Percentiles rank a stretch among this genome's conserved stretches.
Conservation (phyloP, 495 filamentous ascomycete species). For the Glonium stellatum region DNA sequence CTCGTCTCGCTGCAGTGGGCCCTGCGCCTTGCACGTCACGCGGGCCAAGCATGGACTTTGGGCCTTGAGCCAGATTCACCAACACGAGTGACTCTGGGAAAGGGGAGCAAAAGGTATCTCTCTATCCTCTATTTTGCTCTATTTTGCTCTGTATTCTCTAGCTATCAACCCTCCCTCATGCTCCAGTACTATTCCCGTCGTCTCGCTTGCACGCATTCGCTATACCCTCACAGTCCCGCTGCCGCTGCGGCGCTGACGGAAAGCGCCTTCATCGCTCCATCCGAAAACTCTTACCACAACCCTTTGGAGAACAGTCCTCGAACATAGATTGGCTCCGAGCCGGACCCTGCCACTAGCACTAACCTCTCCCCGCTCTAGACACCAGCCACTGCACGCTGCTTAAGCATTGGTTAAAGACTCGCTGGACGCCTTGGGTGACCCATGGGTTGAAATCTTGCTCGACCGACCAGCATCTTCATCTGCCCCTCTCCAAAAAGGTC, state of each 20-base stretch:
- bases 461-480: constrained; percentile 8
- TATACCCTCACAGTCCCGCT: background rate
- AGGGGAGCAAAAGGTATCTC: too few species aligned
- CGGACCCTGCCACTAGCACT: background rate
- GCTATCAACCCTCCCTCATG: background rate
- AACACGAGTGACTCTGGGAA: background rate
- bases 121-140: too few species aligned
- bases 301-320: background rate
- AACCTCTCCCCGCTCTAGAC: background rate
- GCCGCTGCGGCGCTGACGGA: background rate
- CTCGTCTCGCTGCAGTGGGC: background rate
- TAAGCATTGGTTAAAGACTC: background rate
- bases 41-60: constrained; percentile 13
- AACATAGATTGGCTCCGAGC: background rate
- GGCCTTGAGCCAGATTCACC: constrained; percentile 13
- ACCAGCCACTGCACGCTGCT: background rate
- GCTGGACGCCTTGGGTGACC: background rate
- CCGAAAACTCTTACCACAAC: background rate
- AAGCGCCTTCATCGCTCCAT: background rate
- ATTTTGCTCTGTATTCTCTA: background rate
- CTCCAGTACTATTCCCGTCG: background rate
- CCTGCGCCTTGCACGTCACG: constrained; percentile 19
- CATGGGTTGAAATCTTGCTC: constrained; percentile 6
- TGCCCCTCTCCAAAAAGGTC: background rate
- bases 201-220: background rate